Evolutionary conservation across 164 flowering plant genomes (phyloP), one percentile per base, ranked within the genome.

Genomic region (Echeveria elegans): DNA sequence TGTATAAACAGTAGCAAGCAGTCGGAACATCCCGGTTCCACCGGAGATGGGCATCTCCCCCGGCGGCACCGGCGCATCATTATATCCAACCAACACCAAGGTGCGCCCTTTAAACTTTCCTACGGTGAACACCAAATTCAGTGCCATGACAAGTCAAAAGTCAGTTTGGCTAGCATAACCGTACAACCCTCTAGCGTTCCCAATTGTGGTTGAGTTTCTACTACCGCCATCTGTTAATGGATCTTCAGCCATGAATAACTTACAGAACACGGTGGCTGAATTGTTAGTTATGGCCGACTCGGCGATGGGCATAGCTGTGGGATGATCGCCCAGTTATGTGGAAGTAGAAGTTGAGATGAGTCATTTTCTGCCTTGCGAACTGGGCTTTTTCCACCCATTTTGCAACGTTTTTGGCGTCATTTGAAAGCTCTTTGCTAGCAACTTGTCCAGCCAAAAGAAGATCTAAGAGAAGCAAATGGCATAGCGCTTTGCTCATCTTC

Each of bases 111-210:
- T 80, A 65, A 71, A 85, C 18, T 47, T 58, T 0, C 82, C 85
- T 16, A 72, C 72, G 0, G 74, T 73, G 73, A 83, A 83, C 7
- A 63, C 72, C 37, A 69, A 73, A 63, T 53, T 73, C 69, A 81
- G 38, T 16, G 79, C 76, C 86, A 82, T 82, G n/a, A 79, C 28
- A 2, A 73, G 52, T 1, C 68, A 63, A 9, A 79, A 0, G 1
- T 78, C 79, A 0, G 67, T 59, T 43, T 71, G 77, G 0, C 73
- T 67, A 0, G 82, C 76, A 0, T 72, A 74, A 8, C 70, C 82
- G 26, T 75, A 80, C 0, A 85, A 45, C 11, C 89, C 89, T 41
- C 80, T 86, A 28, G 89, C 89, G 15, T 81, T 74, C 1, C 88
- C 90, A 15, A 84, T 50, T 0, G 70, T 65, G 72, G 76, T 77